Conservation (phyloP, 2,329 filamentous ascomycete genomes). For the Colletotrichum brevisporum region DNA sequence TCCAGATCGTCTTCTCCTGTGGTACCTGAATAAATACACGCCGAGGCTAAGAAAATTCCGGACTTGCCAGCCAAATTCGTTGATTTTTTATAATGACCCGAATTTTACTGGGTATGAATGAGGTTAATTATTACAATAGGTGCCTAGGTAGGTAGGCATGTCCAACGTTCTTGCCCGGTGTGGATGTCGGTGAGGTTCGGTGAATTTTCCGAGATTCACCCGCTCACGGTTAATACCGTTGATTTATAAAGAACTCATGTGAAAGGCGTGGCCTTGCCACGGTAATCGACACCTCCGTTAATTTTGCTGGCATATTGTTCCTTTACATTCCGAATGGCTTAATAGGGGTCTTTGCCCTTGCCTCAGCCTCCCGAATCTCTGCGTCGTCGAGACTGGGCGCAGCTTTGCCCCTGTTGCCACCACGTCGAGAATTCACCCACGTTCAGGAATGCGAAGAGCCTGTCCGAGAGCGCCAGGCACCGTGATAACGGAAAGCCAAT, state of each 20-base stretch:
- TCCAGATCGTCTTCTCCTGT: too few species aligned
- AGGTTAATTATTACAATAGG: background rate
- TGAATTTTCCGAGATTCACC: constrained; percentile 40
- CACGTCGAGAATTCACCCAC: too few species aligned
- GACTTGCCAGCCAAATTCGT: background rate
- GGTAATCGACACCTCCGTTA: constrained; percentile 36
- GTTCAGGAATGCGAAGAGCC: constrained; percentile 32
- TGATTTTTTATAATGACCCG: background rate
- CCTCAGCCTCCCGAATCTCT: constrained; percentile 38
- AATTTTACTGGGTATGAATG: constrained; percentile 7
- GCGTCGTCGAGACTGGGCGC: constrained; percentile 31
- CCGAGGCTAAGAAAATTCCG: too few species aligned
- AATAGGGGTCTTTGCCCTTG: too few species aligned
- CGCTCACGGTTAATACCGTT: constrained; percentile 25
- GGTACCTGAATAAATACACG: too few species aligned
- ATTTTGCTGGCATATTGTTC: constrained; percentile 39
- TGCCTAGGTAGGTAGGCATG: too few species aligned
- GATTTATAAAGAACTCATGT: constrained; percentile 5
- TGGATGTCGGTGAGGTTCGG: constrained; percentile 27
- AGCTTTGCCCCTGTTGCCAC: too few species aligned
- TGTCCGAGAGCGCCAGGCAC: constrained; percentile 32
- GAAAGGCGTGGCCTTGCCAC: constrained; percentile 18
- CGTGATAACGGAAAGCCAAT: constrained; percentile 40
- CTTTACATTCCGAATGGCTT: constrained; percentile 44
- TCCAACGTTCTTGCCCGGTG: constrained; percentile 16